phyloP scores from a whole-genome alignment of 1,284 basidiomycete genomes.

The Apiotrichum brassicae region DNA sequence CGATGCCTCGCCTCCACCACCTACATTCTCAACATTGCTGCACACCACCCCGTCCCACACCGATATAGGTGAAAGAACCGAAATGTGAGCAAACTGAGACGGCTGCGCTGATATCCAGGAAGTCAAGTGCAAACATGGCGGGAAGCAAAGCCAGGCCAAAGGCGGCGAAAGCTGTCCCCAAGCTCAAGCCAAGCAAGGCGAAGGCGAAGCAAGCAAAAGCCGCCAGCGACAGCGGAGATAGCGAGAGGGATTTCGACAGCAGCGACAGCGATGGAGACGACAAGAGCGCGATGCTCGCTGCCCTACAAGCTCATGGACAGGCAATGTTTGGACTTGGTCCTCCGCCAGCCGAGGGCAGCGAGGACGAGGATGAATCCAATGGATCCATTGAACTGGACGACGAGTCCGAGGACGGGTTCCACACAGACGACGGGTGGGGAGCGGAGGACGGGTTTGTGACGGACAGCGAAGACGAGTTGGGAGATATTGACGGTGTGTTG shows the following conservation, averaged over 20 bases:
- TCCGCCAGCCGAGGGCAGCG: slow-evolving; percentile 19
- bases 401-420: slow-evolving; percentile 22
- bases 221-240: neutral
- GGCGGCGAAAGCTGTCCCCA: neutral
- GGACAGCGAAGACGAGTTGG: slow-evolving; percentile 38
- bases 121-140: neutral
- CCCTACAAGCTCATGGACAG: slow-evolving; percentile 41
- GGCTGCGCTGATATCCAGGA: too few species aligned
- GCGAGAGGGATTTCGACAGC: neutral
- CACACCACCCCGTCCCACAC: too few species aligned
- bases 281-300: slow-evolving; percentile 39
- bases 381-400: too few species aligned
- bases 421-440: slow-evolving; percentile 40
- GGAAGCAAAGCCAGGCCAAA: neutral
- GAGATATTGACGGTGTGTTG: neutral
- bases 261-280: slow-evolving; percentile 5
- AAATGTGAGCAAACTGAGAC: too few species aligned
- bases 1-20: too few species aligned
- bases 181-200: neutral
- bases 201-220: neutral
- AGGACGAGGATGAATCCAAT: slow-evolving; percentile 14
- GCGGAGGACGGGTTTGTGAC: slow-evolving; percentile 35
- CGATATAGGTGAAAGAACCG: too few species aligned
- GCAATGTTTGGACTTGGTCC: slow-evolving; percentile 36
- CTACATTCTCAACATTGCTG: too few species aligned